Evolutionary conservation across 2,329 filamentous ascomycete genomes (phyloP).

Genomic region (Aspergillus sp.): DNA sequence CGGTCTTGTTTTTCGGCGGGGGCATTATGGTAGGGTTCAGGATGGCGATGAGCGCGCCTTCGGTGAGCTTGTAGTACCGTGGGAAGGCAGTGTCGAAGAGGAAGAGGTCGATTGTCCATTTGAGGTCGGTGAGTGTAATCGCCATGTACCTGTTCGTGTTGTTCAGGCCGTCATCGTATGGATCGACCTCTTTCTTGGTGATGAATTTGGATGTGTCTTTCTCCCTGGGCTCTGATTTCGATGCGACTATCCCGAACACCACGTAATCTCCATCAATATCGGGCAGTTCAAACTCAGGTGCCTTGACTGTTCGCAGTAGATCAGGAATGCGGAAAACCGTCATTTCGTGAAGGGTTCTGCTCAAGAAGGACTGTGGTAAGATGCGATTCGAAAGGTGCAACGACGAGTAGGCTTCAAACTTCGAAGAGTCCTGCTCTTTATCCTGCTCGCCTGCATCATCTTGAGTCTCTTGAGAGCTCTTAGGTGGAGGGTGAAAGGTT

Average conservation of each 20-base stretch:
- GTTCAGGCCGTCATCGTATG: constrained; percentile 46
- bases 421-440: constrained; percentile 43
- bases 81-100: constrained; percentile 86
- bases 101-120: constrained; percentile 84
- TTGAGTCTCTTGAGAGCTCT: constrained; percentile 9
- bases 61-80: constrained; percentile 84
- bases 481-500: constrained; percentile 7
- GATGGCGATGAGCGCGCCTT: constrained; percentile 85
- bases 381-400: constrained; percentile 75
- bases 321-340: constrained; percentile 70
- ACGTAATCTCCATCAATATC: constrained; percentile 81
- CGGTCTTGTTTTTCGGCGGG: constrained; percentile 62
- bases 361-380: constrained; percentile 69
- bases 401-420: constrained; percentile 78
- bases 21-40: constrained; percentile 89
- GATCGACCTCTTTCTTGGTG: constrained; percentile 34
- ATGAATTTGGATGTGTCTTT: constrained; percentile 39
- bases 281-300: constrained; percentile 67
- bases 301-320: constrained; percentile 69
- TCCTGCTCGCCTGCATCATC: constrained; percentile 9
- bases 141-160: constrained; percentile 80
- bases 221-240: constrained; percentile 71
- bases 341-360: constrained; percentile 68
- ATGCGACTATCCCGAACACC: constrained; percentile 76
- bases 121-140: constrained; percentile 74